These are phyloP conservation scores for Prunus armeniaca DNA, from an alignment of 306 rosid species.

Conservation along the genomic window DNA sequence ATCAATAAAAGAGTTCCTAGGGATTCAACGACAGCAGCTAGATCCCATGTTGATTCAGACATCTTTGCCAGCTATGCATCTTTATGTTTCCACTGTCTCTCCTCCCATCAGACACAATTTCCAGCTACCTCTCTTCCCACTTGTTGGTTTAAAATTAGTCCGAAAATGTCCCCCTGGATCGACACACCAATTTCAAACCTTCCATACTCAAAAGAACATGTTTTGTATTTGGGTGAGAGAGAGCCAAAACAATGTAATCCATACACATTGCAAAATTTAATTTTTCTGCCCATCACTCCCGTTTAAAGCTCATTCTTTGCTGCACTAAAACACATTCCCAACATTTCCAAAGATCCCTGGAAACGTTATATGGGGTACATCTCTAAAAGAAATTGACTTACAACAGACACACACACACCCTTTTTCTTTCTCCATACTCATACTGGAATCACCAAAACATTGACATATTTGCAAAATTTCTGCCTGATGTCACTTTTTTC, in stretches of 20 bases:
- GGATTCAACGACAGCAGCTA: background rate
- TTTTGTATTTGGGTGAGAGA: background rate
- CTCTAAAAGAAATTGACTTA: background rate
- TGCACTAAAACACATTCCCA: background rate
- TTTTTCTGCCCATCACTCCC: background rate
- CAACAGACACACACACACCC: background rate
- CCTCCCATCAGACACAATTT: background rate
- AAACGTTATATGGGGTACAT: background rate
- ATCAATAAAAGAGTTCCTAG: too few species aligned
- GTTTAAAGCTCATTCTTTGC: too few species aligned
- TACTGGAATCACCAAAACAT: background rate
- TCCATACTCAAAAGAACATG: background rate
- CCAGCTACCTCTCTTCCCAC: background rate
- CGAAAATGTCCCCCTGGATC: background rate
- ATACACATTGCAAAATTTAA: background rate
- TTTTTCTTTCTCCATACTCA: too few species aligned
- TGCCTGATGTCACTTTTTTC: background rate
- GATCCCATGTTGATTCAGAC: background rate
- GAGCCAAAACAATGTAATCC: background rate
- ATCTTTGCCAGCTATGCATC: too few species aligned
- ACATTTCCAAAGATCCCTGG: background rate
- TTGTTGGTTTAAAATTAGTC: too few species aligned
- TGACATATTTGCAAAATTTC: background rate
- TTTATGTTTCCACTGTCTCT: too few species aligned
- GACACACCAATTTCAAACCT: background rate